phyloP scores from a whole-genome alignment of 2,329 filamentous ascomycete species.

The Ophiostoma populinum region DNA sequence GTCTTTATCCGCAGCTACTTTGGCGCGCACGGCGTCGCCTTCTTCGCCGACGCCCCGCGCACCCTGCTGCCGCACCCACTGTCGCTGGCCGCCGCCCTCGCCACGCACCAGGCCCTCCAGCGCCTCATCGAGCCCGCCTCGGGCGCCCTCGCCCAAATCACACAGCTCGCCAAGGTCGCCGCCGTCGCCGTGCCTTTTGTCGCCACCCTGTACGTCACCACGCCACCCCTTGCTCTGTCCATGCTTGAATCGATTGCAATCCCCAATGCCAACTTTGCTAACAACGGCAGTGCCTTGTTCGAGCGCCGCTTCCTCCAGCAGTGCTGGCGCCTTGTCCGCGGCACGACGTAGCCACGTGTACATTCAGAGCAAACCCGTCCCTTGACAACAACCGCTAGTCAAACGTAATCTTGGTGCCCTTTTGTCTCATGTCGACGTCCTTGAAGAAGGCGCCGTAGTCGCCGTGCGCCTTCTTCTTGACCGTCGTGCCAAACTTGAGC shows the following conservation, averaged over 20 bases:
- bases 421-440: constrained; percentile 67
- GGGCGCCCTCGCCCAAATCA: constrained; percentile 19
- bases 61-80: constrained; percentile 26
- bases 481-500: constrained; percentile 90
- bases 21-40: constrained; percentile 20
- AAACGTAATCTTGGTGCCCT: constrained; percentile 84
- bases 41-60: constrained; percentile 20
- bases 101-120: constrained; percentile 25
- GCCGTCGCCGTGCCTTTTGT: constrained; percentile 33
- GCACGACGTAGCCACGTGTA: too few relatives aligned
- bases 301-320: constrained; percentile 37
- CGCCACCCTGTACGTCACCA: constrained; percentile 46
- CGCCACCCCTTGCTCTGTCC: too few relatives aligned
- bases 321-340: constrained; percentile 20
- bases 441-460: constrained; percentile 94
- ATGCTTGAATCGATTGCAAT: too few relatives aligned
- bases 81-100: constrained; percentile 26
- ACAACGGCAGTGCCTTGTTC: constrained; percentile 27
- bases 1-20: constrained; percentile 56
- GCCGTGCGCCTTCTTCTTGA: constrained; percentile 97
- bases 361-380: neutral
- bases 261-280: constrained; percentile 6
- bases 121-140: constrained; percentile 14
- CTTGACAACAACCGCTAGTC: constrained; percentile 35
- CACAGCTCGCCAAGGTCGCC: constrained; percentile 29